Evolutionary conservation across 1,139 yeast genomes (phyloP), one percentile per base, ranked within the genome.

Genomic region (Pichia sp.): DNA sequence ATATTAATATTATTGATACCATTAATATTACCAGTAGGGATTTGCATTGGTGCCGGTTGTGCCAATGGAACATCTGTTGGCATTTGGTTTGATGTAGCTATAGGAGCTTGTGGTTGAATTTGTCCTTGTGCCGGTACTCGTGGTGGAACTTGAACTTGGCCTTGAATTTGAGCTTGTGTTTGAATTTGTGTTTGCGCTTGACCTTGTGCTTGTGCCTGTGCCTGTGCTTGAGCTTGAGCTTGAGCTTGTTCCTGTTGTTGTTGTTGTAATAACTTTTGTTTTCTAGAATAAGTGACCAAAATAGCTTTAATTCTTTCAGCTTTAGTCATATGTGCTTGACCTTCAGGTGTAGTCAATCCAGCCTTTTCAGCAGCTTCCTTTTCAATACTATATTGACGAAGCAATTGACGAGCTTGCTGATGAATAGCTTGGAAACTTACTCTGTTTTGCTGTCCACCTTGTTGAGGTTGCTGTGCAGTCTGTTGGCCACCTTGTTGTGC

Each of bases 221-320:
- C 41, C 5, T 44, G 49, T 32, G 46, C 44, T 40, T 45, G 54
- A 8, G 52, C 53, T 25, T 50, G 51, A 37, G 53, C 58, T 37
- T 58, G 66, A 31, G 58, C 49, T 29, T 43, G 49, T 34, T 54
- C 56, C 6, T 51, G 52, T 41, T 57, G 58, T 34, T 56, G 58
- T 32, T 62, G 65, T 45, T 59, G 63, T 47, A 56, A 58, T 50
- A 56, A 59, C 53, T 58, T 66, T 54, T 58, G 68, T 53, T 58
- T 67, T 56, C 56, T 57, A 58, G 57, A 59, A 61, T 57, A 60
- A 56, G 63, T 56, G 55, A 68, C 56, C 58, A 66, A 47, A 75
- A 72, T 50, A 70, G 73, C 63, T 57, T 75, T 78, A 56, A 86
- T 80, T 50, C 77, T 77, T 49, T 85, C 85, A 2, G 92, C 94